These are phyloP conservation scores for Syzygium aqueum DNA, from an alignment of 345 rosid species.

Conservation along the genomic window DNA sequence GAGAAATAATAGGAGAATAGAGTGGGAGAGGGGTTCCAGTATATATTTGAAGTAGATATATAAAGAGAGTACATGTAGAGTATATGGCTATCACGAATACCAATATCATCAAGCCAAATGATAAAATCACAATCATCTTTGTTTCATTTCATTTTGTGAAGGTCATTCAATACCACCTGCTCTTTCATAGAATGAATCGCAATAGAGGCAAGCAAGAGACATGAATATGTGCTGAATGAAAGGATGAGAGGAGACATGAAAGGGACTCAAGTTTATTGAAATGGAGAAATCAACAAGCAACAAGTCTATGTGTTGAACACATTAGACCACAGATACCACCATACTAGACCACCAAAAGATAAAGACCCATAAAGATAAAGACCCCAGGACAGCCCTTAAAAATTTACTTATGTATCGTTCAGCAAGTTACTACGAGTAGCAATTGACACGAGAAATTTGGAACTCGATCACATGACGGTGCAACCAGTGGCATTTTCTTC, in stretches of 20 bases:
- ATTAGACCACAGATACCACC: too few relatives aligned
- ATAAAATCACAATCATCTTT: too few relatives aligned
- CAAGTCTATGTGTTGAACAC: too few relatives aligned
- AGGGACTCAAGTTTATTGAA: background rate
- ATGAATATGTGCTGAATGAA: background rate
- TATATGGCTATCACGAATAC: background rate
- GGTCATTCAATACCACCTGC: too few relatives aligned
- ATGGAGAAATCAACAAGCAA: background rate
- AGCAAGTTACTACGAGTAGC: background rate
- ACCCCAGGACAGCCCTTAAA: background rate
- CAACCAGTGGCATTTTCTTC: constrained; percentile 52
- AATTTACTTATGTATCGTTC: background rate
- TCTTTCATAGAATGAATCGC: background rate
- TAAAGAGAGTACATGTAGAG: background rate
- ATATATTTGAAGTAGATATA: too few relatives aligned
- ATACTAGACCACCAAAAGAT: too few relatives aligned
- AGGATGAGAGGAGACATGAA: background rate
- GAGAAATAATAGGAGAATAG: too few relatives aligned
- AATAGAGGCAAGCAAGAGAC: background rate
- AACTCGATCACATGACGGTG: constrained; percentile 32
- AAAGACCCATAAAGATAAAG: background rate
- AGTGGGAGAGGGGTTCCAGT: too few relatives aligned
- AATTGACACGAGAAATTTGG: background rate
- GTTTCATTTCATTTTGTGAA: too few relatives aligned
- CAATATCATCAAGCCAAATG: background rate